Evolutionary conservation across 2,329 filamentous ascomycete genomes (phyloP), one percentile per base, ranked within the genome.

Genomic region (Paramyrothecium sp.): DNA sequence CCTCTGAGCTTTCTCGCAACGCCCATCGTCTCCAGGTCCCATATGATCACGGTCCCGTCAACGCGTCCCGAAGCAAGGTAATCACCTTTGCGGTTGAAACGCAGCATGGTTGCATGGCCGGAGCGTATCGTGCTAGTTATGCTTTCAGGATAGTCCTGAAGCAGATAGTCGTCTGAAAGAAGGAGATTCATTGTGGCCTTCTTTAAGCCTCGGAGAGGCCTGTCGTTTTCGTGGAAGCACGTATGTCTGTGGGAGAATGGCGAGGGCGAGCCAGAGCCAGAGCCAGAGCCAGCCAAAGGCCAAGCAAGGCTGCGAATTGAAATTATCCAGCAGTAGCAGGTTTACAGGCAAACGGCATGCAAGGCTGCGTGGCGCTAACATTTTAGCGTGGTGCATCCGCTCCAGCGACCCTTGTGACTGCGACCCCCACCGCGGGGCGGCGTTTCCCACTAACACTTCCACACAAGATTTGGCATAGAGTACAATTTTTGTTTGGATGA

Each of bases 21-120:
- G 41, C 95, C 94, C 82, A 96, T 96, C 11, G 96, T 99, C 75
- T 99, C 96, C 53, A 98, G 86, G 71, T 99, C 95, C 83, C 96
- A 99, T 51, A 99, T 90, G 56, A 96, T 91, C 46, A 99, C 90
- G 5, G 92, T 95, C 64, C 95, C 95, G 76, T 99, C 95, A 60
- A 92, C 91, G 70, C 95, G 89, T 62, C 95, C 95, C 30, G 93
- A 96, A 49, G 95, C 95, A 61, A 99, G 87, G 67, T 95, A 93
- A 75, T 99, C 94, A 73, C 95, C 95, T 70, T 89, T 91, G 70
- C 92, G 91, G 70, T 94, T 97, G 82, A 99, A 99, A 63, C 94
- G 91, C 60, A 88, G 76, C 68, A 83, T 86, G 64, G 84, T 86
- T 58, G 85, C 83, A 74, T 89, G 85, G 23, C 85, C 84, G 47